Conservation (phyloP, 805 yeast genomes). For the Cyberlindnera misumaiensis region DNA sequence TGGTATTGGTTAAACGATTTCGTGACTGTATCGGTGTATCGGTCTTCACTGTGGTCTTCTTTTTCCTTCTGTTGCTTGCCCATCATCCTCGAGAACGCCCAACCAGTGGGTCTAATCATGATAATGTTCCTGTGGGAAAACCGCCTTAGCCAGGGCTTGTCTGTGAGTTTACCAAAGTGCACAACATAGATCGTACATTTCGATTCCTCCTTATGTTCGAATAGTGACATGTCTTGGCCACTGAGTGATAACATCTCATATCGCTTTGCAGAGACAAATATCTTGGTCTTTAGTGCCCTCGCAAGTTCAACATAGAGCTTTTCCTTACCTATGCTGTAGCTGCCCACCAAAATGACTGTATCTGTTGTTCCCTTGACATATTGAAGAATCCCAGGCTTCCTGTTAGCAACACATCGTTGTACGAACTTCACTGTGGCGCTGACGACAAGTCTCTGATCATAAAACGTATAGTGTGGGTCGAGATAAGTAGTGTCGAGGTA, state of each 20-base stretch:
- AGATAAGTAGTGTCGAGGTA: conserved; percentile 91
- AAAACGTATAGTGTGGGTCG: conserved; percentile 68
- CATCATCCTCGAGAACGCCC: conserved; percentile 50
- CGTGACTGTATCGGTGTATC: background rate
- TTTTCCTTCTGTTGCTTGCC: background rate
- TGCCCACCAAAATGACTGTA: conserved; percentile 63
- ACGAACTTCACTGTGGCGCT: conserved; percentile 46
- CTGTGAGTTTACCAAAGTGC: conserved; percentile 51
- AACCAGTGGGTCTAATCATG: conserved; percentile 87
- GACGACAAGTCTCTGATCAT: conserved; percentile 67
- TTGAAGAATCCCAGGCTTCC: conserved; percentile 29
- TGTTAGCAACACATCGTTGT: conserved; percentile 22
- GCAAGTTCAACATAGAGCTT: conserved; percentile 67
- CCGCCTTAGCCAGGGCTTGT: conserved; percentile 25
- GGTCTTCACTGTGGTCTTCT: background rate
- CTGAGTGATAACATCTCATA: conserved; percentile 7
- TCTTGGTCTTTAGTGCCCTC: conserved; percentile 41
- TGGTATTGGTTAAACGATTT: background rate
- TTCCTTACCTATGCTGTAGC: conserved; percentile 92
- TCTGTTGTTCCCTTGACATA: conserved; percentile 25
- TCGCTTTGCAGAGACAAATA: conserved; percentile 39
- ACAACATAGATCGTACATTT: conserved; percentile 59
- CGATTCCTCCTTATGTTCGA: conserved; percentile 7
- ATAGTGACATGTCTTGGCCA: conserved; percentile 10
- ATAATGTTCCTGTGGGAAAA: conserved; percentile 32